Evolutionary conservation across 2,329 filamentous ascomycete species (phyloP).

Genomic region (Clarireedia monteithiana): DNA sequence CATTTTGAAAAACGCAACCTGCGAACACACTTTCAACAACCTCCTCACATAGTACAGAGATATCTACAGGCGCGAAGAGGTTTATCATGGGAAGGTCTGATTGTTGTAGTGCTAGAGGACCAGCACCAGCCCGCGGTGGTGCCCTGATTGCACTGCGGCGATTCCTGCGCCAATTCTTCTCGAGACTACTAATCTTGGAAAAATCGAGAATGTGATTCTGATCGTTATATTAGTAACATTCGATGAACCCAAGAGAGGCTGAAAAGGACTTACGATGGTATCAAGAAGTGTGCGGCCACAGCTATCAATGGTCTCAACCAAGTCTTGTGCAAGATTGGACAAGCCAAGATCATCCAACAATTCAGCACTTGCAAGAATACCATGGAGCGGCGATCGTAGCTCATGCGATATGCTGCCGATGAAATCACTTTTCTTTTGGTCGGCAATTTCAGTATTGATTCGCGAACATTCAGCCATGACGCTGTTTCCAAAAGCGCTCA

Average conservation of each 20-base stretch:
- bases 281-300: slow-evolving; percentile 33
- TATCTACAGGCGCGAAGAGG: slow-evolving; percentile 28
- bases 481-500: slow-evolving; percentile 38
- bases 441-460: slow-evolving; percentile 43
- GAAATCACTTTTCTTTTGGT: slow-evolving; percentile 49
- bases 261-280: slow-evolving; percentile 28
- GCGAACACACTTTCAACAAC: slow-evolving; percentile 30
- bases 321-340: slow-evolving; percentile 24
- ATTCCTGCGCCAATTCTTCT: slow-evolving; percentile 27
- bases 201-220: slow-evolving; percentile 36
- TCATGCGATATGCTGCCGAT: slow-evolving; percentile 54
- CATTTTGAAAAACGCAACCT: slow-evolving; percentile 28
- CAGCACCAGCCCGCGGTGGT: not conserved
- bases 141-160: slow-evolving; percentile 11
- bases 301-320: slow-evolving; percentile 32
- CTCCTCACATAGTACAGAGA: slow-evolving; percentile 28
- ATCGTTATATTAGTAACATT: no score
- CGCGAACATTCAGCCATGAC: slow-evolving; percentile 48
- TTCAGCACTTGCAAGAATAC: slow-evolving; percentile 45
- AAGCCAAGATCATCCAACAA: slow-evolving; percentile 38
- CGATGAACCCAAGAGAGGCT: no score
- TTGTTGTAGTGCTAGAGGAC: slow-evolving; percentile 18
- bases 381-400: slow-evolving; percentile 47
- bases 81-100: slow-evolving; percentile 30
- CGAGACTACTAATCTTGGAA: slow-evolving; percentile 31